Evolutionary conservation across 139 green algal species (phyloP).

Genomic region (Ostreobium quekettii): DNA sequence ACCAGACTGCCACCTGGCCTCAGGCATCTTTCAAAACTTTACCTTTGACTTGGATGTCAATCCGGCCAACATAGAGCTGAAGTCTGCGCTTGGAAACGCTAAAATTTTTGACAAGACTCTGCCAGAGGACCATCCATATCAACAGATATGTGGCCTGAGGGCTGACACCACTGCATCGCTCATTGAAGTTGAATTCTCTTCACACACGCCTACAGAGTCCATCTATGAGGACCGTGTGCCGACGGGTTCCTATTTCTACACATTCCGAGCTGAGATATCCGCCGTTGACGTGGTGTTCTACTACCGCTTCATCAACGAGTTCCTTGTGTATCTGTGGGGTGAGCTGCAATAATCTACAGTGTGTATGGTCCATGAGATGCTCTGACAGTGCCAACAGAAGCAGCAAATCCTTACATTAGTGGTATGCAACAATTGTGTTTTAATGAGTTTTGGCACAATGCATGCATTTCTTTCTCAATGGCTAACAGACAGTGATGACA

Average conservation of each 20-base stretch:
- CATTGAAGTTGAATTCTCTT: conserved; percentile 54
- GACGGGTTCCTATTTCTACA: conserved; percentile 44
- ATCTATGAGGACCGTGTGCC: conserved; percentile 40
- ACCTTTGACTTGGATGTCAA: conserved; percentile 35
- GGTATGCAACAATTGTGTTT: too few species aligned
- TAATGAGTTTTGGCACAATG: too few species aligned
- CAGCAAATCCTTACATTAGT: too few species aligned
- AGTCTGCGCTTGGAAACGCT: conserved; percentile 57
- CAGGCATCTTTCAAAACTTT: conserved; percentile 50
- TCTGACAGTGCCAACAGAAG: too few species aligned
- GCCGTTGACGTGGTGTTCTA: conserved; percentile 79
- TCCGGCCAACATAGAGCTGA: conserved; percentile 35
- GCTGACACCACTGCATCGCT: conserved; percentile 45
- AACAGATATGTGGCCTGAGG: conserved; percentile 45
- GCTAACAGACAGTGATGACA: too few species aligned
- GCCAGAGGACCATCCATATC: conserved; percentile 44
- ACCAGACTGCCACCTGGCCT: conserved; percentile 28
- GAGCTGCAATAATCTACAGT: too few species aligned
- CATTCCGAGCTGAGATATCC: conserved; percentile 49
- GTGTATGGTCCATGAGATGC: too few species aligned
- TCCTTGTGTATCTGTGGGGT: conserved; percentile 46
- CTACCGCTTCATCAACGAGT: conserved; percentile 72
- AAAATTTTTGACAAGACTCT: conserved; percentile 23
- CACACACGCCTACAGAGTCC: conserved; percentile 30
- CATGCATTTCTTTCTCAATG: too few species aligned